Percentiles rank a stretch among this genome's conserved stretches.
Conservation (phyloP, 305 asterid genomes). For the Striga hermonthica region DNA sequence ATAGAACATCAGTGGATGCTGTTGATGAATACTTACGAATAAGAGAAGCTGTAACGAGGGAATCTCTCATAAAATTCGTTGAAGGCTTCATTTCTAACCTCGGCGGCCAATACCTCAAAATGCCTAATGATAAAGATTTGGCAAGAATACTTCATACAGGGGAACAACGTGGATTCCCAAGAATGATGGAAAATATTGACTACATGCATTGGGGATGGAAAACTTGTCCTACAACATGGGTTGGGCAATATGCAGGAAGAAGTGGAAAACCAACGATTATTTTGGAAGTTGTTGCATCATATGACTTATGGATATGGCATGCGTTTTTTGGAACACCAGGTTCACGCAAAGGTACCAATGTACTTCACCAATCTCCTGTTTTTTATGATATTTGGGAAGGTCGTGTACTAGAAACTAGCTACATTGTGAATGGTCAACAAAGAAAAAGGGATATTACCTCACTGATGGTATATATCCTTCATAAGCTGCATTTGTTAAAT, state of each 20-base stretch:
- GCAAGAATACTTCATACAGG: not conserved
- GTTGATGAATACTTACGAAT: constrained; percentile 23
- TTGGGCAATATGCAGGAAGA: constrained; percentile 7
- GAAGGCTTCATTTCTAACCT: constrained; percentile 9
- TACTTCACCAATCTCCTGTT: not conserved
- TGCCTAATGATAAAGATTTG: not conserved
- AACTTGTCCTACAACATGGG: constrained; percentile 18
- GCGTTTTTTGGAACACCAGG: not conserved
- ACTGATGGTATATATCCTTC: not conserved
- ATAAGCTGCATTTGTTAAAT: not conserved
- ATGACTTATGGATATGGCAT: constrained; percentile 13
- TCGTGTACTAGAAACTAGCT: not conserved
- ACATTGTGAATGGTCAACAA: not conserved
- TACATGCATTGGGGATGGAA: constrained; percentile 22
- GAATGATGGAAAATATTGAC: constrained; percentile 4
- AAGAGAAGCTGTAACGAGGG: not conserved
- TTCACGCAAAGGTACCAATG: not conserved
- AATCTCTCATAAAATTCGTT: constrained; percentile 3
- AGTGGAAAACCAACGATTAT: no score
- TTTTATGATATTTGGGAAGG: no score
- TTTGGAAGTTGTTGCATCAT: constrained; percentile 20
- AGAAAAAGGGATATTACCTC: not conserved
- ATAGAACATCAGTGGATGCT: not conserved
- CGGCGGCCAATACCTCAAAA: constrained; percentile 4
- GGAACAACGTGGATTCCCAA: not conserved